Percentiles rank a stretch among this genome's conserved stretches.
Conservation (phyloP, 176 grass and related monocot genomes). For the Aegilops umbellulata region DNA sequence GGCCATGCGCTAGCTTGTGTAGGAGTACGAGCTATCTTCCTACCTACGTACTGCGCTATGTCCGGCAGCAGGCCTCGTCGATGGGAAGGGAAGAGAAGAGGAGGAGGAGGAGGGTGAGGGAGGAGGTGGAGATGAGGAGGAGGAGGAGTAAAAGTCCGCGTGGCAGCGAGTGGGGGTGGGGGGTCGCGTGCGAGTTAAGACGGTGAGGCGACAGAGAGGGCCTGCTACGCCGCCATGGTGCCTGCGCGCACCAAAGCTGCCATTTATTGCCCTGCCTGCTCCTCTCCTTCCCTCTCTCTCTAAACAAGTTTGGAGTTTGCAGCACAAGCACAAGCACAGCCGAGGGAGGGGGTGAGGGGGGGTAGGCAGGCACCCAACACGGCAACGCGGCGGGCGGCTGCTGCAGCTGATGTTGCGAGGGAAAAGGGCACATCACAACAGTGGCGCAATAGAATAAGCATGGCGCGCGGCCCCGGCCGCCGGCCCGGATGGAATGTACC, state of each 20-base stretch:
- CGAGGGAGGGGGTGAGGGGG: not conserved
- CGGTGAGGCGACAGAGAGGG: constrained; percentile 69
- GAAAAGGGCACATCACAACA: constrained; percentile 1
- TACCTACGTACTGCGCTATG: too few relatives aligned
- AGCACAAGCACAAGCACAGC: not conserved
- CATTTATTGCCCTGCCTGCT: constrained; percentile 64
- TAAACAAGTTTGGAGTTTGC: not conserved
- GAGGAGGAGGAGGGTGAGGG: not conserved
- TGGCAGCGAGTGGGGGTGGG: not conserved
- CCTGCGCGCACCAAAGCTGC: constrained; percentile 65
- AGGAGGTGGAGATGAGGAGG: not conserved
- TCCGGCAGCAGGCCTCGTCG: not conserved
- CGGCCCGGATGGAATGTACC: constrained; percentile 39
- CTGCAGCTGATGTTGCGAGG: not conserved
- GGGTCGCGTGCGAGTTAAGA: constrained; percentile 41
- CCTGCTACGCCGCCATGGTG: constrained; percentile 97
- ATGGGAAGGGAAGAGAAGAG: not conserved
- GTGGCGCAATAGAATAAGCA: constrained; percentile 30
- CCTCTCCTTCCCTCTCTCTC: not conserved
- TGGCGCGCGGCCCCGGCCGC: not conserved
- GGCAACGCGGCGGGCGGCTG: constrained; percentile 28
- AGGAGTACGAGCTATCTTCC: too few relatives aligned
- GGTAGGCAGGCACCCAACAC: not conserved
- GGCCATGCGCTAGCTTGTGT: not conserved
- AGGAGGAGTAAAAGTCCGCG: constrained; percentile 19